Evolutionary conservation across 306 rosid genomes (phyloP).

Genomic region (Ammopiptanthus mongolicus): DNA sequence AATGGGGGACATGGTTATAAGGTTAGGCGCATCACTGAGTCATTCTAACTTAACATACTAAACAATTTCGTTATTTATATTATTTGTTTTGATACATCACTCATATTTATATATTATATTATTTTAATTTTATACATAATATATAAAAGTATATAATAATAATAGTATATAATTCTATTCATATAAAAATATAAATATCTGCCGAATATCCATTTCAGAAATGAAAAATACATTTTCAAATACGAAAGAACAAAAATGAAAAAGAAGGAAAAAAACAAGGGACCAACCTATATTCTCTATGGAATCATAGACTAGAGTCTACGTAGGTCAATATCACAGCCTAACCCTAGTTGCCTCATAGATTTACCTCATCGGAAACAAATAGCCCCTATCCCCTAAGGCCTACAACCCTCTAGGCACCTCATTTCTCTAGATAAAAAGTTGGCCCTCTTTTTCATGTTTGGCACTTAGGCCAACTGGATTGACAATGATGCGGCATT

Average conservation of each 20-base stretch:
- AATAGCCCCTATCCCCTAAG: conserved; percentile 13
- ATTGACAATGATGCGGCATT: conserved; percentile 16
- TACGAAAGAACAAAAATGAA: neutral
- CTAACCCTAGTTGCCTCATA: conserved; percentile 28
- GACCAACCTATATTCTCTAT: neutral
- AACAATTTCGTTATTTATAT: too few relatives aligned
- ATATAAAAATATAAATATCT: too few relatives aligned
- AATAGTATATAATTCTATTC: too few relatives aligned
- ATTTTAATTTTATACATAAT: too few relatives aligned
- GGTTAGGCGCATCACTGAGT: neutral
- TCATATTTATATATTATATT: too few relatives aligned
- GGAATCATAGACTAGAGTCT: neutral
- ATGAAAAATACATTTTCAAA: too few relatives aligned
- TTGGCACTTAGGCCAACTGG: conserved; percentile 9
- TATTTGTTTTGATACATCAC: too few relatives aligned
- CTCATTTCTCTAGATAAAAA: neutral
- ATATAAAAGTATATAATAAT: too few relatives aligned
- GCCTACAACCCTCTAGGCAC: neutral
- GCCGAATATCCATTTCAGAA: too few relatives aligned
- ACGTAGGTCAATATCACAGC: conserved; percentile 30
- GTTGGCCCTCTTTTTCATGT: neutral
- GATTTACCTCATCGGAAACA: conserved; percentile 17
- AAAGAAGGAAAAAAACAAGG: neutral
- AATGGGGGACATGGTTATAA: neutral
- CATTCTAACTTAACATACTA: neutral